A percentile compares a stretch with the other conserved stretches of the same genome.
phyloP scores from a whole-genome alignment of 208 protist genomes.

The Histomonas meleagridis region DNA sequence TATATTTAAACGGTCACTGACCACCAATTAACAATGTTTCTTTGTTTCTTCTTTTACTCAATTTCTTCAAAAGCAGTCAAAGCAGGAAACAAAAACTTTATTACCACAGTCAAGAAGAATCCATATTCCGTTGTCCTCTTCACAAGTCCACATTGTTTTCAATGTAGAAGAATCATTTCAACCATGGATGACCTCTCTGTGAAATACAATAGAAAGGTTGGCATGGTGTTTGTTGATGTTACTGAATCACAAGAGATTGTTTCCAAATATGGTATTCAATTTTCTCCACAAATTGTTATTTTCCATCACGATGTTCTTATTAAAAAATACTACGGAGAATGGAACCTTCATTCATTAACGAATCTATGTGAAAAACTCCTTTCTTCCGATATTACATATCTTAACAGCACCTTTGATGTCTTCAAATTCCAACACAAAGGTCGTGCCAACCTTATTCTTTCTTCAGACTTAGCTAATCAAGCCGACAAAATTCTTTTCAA shows the following conservation, averaged over 20 bases:
- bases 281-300: background rate
- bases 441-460: background rate
- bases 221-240: background rate
- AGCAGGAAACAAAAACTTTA: no score
- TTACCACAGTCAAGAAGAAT: no score
- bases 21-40: no score
- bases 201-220: background rate
- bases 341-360: background rate
- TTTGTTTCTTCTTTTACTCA: no score
- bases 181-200: background rate
- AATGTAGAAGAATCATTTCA: background rate
- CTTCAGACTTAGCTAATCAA: background rate
- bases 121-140: background rate
- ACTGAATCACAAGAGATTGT: background rate
- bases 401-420: background rate
- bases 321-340: background rate
- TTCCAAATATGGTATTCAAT: background rate
- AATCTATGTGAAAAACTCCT: background rate
- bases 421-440: background rate
- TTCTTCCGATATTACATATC: background rate
- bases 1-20: no score
- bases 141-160: background rate
- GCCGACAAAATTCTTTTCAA: background rate
- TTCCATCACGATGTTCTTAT: background rate
- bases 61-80: no score